phyloP scores from a whole-genome alignment of 2,329 filamentous ascomycete species.

The Mycosphaerelloides madeirae region DNA sequence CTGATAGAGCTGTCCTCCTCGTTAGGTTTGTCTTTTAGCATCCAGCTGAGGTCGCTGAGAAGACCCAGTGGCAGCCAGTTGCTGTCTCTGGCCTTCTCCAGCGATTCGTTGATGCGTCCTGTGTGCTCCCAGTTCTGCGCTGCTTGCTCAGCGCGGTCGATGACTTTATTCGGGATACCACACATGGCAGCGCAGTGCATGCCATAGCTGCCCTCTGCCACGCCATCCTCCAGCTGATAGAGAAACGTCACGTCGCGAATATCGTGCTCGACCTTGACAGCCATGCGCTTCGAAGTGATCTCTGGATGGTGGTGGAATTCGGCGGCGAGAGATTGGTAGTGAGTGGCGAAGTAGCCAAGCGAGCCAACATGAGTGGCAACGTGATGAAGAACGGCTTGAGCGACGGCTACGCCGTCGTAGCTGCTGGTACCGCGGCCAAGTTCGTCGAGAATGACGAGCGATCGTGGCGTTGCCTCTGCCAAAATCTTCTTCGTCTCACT shows the following conservation, averaged over 20 bases:
- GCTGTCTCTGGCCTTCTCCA: constrained; percentile 66
- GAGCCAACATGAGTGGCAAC: constrained; percentile 90
- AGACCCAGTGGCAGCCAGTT: constrained; percentile 80
- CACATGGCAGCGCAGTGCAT: constrained; percentile 99
- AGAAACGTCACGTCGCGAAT: constrained; percentile 89
- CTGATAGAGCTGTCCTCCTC: constrained; percentile 35
- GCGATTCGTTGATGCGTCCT: constrained; percentile 77
- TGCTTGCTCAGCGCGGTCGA: constrained; percentile 81
- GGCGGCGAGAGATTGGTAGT: constrained; percentile 88
- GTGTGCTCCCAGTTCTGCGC: constrained; percentile 95
- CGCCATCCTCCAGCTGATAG: constrained; percentile 87
- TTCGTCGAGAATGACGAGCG: constrained; percentile 93
- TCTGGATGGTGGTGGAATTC: constrained; percentile 90
- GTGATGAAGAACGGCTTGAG: constrained; percentile 95
- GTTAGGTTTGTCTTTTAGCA: constrained; percentile 56
- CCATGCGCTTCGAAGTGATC: constrained; percentile 81
- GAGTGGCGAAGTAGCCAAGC: constrained; percentile 93
- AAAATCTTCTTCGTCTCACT: constrained; percentile 98
- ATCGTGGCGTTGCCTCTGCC: constrained; percentile 86
- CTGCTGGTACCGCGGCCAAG: constrained; percentile 90
- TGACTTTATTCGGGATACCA: constrained; percentile 76
- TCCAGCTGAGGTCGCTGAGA: constrained; percentile 78
- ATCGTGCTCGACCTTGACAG: constrained; percentile 83
- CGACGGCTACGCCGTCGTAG: constrained; percentile 94
- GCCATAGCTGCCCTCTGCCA: constrained; percentile 93